Conservation (phyloP, 352 stramenopile species). For the Globisporangium megalacanthum region DNA sequence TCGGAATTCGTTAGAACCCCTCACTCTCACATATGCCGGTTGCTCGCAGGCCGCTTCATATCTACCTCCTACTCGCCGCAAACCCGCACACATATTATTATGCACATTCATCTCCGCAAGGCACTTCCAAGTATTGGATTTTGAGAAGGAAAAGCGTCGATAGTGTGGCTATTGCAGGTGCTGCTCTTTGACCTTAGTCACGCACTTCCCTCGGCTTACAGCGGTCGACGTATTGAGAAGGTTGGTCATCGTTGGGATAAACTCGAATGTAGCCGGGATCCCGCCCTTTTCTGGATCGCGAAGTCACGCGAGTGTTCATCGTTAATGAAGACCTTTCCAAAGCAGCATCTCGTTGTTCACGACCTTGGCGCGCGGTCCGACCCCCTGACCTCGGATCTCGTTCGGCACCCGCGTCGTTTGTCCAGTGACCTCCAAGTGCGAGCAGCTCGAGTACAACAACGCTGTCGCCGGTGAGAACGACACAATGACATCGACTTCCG, state of each 20-base stretch:
- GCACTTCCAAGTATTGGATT: too few species aligned
- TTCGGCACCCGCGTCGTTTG: conserved; percentile 86
- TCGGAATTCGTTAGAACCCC: too few species aligned
- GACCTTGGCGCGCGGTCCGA: conserved; percentile 90
- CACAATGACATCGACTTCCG: conserved; percentile 89
- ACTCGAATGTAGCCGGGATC: conserved; percentile 79
- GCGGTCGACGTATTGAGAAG: conserved; percentile 29
- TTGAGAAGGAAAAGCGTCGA: too few species aligned
- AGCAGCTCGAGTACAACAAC: conserved; percentile 70
- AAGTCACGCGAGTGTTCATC: conserved; percentile 86
- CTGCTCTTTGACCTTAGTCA: too few species aligned
- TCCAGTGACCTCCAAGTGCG: conserved; percentile 89
- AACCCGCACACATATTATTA: too few species aligned
- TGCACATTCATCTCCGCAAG: too few species aligned
- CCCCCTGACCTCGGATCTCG: conserved; percentile 85
- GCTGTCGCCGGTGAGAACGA: conserved; percentile 87
- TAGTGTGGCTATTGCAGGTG: too few species aligned
- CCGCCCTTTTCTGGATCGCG: conserved; percentile 92
- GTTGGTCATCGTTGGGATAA: conserved; percentile 31
- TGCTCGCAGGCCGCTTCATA: too few species aligned
- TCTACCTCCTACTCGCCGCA: too few species aligned
- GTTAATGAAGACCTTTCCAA: conserved; percentile 94
- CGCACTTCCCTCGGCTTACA: conserved; percentile 19
- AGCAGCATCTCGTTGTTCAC: conserved; percentile 90
- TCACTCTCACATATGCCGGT: too few species aligned